A percentile compares a stretch with the other conserved stretches of the same genome.
Evolutionary conservation across 768 basidiomycete species (phyloP).

Genomic region (Galerina sulciceps): DNA sequence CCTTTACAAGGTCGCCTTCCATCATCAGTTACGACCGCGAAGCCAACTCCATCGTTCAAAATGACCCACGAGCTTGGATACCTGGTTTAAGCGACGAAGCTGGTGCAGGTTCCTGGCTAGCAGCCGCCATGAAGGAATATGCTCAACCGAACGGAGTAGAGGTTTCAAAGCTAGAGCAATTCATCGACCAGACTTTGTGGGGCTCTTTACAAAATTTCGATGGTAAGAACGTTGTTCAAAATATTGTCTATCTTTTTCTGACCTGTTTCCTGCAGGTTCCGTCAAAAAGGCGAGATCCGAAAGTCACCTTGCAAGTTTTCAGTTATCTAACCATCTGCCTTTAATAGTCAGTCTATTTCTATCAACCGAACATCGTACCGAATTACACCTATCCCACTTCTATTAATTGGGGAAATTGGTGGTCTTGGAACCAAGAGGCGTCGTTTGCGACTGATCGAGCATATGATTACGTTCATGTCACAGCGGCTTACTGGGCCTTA

Average conservation of each 20-base stretch:
- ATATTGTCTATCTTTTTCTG: not conserved
- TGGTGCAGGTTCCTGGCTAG: constrained; percentile 63
- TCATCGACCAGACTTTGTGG: constrained; percentile 48
- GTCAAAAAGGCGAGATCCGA: constrained; percentile 48
- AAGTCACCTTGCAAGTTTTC: not conserved
- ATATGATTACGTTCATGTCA: constrained; percentile 56
- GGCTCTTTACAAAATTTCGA: constrained; percentile 56
- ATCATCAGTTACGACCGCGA: constrained; percentile 59
- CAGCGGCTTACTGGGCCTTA: constrained; percentile 57
- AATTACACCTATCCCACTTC: constrained; percentile 50
- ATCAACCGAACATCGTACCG: constrained; percentile 48
- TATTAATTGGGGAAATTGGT: constrained; percentile 59
- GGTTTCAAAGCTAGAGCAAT: constrained; percentile 55
- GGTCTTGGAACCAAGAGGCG: constrained; percentile 57
- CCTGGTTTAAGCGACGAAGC: constrained; percentile 64
- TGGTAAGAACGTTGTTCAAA: constrained; percentile 29
- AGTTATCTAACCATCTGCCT: not conserved
- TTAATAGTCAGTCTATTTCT: constrained; percentile 52
- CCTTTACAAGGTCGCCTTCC: constrained; percentile 56
- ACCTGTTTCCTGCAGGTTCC: constrained; percentile 34
- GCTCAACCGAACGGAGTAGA: constrained; percentile 58
- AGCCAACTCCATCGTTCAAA: constrained; percentile 50
- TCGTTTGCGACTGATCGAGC: constrained; percentile 53
- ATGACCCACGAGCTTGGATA: constrained; percentile 62
- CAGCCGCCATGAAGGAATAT: constrained; percentile 60